Base-by-base conservation (phyloP, 768 basidiomycete genomes). In the Kwoniella sp. region DNA sequence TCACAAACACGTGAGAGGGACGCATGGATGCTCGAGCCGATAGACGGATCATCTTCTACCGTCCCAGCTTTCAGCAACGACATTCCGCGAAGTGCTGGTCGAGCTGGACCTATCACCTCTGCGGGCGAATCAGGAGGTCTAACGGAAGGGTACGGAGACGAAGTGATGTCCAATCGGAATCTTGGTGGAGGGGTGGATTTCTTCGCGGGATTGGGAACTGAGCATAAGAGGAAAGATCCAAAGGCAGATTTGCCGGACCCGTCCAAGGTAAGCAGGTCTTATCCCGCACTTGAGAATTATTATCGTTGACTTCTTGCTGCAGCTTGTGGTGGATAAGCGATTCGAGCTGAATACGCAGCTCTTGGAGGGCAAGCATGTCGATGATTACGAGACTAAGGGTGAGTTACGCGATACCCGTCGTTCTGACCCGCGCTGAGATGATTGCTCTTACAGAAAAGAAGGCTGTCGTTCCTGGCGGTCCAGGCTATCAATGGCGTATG, bases 401-500 rank as follows among this genome's bases (percentile, higher is more conserved):
- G 83, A 37, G 84, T 80, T 63, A 25, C 17, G 22, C 26, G 33
- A 21, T n/a, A n/a, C n/a, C n/a, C n/a, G n/a, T n/a, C n/a, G 33
- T 2, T 26, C 22, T 21, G 24, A 9, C 48, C 47, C 46, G 40
- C 21, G 13, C 25, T 4, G 46, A n/a, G 13, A 33, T 88, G 40
- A 44, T 44, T 9, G 72, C 83, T 5, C 37, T 17, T 80, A 84
- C 5, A 86, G 85, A 77, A 74, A 85, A 22, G 77, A 77, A 78
- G 52, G 70, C 82, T 58, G 86, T 85, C 58, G 86, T 85, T 0
- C 91, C 92, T 0, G 95, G 95, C 1, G 92, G 92, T 1, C 90
- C 93, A 4, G 95, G 95, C 12, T 92, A 91, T 1, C 88, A 87
- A 75, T 99, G 96, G 95, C 88, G 96, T 17, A 98, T 98, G 96